These are phyloP conservation scores for Aeminium ludgeri DNA, from an alignment of 495 filamentous ascomycete genomes.

Conservation along the genomic window DNA sequence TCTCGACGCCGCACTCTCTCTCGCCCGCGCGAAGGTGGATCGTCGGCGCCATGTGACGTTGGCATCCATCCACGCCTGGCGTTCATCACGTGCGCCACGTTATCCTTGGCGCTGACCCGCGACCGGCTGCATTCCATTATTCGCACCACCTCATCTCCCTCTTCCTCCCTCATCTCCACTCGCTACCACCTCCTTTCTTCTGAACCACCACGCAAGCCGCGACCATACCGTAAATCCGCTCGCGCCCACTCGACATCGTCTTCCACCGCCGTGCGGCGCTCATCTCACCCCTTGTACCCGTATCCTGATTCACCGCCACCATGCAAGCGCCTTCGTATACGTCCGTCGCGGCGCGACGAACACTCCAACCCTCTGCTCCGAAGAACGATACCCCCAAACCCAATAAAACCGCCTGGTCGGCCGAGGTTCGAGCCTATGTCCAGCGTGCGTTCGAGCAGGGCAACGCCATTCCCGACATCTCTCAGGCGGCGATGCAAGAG, in stretches of 20 bases:
- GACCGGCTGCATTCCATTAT: too few species aligned
- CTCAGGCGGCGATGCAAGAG: constrained; percentile 52
- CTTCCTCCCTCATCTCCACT: too few species aligned
- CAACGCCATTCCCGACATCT: constrained; percentile 48
- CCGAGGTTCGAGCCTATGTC: constrained; percentile 63
- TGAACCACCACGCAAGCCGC: too few species aligned
- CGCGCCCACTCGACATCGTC: not conserved
- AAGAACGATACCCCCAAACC: constrained; percentile 19
- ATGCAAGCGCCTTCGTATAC: constrained; percentile 30
- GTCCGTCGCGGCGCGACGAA: constrained; percentile 30
- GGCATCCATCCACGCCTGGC: too few species aligned
- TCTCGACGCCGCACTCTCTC: too few species aligned
- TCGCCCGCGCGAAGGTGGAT: too few species aligned
- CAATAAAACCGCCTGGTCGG: constrained; percentile 55
- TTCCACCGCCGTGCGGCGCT: not conserved
- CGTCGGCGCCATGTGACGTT: too few species aligned
- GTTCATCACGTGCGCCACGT: too few species aligned
- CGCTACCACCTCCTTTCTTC: too few species aligned
- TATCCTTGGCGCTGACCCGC: too few species aligned
- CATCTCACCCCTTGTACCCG: not conserved
- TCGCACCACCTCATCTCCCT: too few species aligned
- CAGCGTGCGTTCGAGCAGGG: constrained; percentile 64
- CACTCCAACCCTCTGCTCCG: constrained; percentile 19
- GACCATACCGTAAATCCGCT: too few species aligned
- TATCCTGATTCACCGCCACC: not conserved